Conservation (phyloP, 2,329 filamentous ascomycete species). For the Epichloe scottii region DNA sequence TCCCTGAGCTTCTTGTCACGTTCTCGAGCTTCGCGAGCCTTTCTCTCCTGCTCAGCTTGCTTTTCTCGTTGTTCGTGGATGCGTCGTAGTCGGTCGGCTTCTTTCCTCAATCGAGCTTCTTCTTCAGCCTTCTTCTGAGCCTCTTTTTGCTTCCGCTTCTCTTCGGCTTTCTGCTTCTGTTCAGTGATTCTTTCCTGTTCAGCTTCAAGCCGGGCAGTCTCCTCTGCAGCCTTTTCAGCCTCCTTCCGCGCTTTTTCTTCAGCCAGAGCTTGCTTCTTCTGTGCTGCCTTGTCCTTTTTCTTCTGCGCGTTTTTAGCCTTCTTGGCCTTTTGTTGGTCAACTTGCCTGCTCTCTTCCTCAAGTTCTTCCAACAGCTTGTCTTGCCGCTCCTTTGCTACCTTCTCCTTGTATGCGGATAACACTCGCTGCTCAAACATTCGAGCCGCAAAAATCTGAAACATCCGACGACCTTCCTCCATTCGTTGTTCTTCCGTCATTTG, state of each 20-base stretch:
- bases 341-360: constrained; percentile 67
- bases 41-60: constrained; percentile 76
- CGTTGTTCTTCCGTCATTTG: constrained; percentile 96
- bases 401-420: constrained; percentile 92
- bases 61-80: constrained; percentile 75
- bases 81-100: constrained; percentile 69
- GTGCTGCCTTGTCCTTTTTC: constrained; percentile 83
- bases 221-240: constrained; percentile 79
- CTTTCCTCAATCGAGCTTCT: constrained; percentile 73
- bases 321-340: constrained; percentile 75
- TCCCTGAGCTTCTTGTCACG: constrained; percentile 79
- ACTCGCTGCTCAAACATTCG: constrained; percentile 99
- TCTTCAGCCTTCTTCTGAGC: constrained; percentile 82
- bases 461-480: constrained; percentile 94
- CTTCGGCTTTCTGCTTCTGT: constrained; percentile 69
- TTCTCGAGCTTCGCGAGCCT: constrained; percentile 45
- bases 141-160: constrained; percentile 84
- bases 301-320: constrained; percentile 90
- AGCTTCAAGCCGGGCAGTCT: constrained; percentile 60
- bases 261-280: constrained; percentile 79
- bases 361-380: constrained; percentile 83
- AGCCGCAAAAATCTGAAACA: constrained; percentile 99
- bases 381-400: constrained; percentile 87
- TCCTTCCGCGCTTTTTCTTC: constrained; percentile 83
- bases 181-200: constrained; percentile 74